Percentiles rank a stretch among this genome's conserved stretches.
Conservation (phyloP, 306 rosid genomes). For the Carpinus viminea region DNA sequence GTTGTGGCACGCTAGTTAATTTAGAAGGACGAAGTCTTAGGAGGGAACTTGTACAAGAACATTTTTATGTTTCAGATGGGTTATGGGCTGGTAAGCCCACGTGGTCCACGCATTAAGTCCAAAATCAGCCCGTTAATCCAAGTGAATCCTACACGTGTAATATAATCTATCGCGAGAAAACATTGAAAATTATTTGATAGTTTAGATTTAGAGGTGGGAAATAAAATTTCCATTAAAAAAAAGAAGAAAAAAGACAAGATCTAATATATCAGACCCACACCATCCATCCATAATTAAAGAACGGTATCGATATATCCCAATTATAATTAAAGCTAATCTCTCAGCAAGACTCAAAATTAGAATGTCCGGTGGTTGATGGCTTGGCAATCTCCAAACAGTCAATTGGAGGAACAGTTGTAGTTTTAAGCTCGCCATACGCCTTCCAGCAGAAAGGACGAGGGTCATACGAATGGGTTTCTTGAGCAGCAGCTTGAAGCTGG, state of each 20-base stretch:
- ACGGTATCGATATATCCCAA: neutral
- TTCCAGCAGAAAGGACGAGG: constrained; percentile 82
- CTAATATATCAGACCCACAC: neutral
- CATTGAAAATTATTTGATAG: no score
- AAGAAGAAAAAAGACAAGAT: neutral
- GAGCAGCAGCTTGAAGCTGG: constrained; percentile 42
- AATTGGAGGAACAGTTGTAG: constrained; percentile 59
- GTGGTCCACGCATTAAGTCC: no score
- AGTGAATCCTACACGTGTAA: no score
- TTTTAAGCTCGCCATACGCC: constrained; percentile 69
- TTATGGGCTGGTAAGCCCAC: no score
- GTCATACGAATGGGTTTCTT: constrained; percentile 17
- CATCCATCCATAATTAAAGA: no score
- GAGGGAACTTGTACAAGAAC: neutral
- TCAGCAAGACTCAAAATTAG: constrained; percentile 51
- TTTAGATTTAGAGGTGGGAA: no score
- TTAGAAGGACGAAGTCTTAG: neutral
- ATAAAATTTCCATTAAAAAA: no score
- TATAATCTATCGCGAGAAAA: no score
- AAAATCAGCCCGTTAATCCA: no score
- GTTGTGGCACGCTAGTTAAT: neutral
- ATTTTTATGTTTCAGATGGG: neutral
- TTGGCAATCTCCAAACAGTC: constrained; percentile 54
- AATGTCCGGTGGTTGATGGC: constrained; percentile 32
- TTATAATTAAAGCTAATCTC: constrained; percentile 1